Base-by-base conservation (phyloP, 768 basidiomycete species). In the Lepiota venenata region DNA sequence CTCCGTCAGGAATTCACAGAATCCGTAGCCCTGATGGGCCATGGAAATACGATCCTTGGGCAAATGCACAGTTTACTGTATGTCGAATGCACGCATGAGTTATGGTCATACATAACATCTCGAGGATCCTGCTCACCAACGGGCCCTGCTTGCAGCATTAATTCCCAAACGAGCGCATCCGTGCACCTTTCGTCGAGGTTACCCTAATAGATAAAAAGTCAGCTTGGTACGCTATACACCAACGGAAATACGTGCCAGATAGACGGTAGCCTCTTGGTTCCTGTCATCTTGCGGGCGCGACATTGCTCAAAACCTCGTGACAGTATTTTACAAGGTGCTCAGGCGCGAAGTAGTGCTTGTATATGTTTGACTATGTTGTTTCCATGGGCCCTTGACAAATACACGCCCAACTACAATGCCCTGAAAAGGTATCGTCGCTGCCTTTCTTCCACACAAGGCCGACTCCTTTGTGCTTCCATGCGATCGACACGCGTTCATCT, bases 101-200 rank as follows among this genome's bases (percentile, higher is more conserved):
- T 48, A 15, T 18, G 14, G 21, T 7, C 15, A 16, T 38, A 12
- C 37, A 18, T 16, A 25, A 22, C 45, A 18, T 46, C 16, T 2
- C 47, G 45, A 35, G 14, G 14, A 38, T 38, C 15, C 45, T 38
- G 78, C 93, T 65, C 63, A 95, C 96, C 93, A 47, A 98, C 94
- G 60, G 96, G 96, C 7, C 96, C 96, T n/a, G 96, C 95, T 73
- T 98, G 96, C 37, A 99, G 70, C 96, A 99, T 98, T 44, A 99
- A 74, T 75, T 98, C 96, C 96, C 96, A 98, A 50, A 98, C 78
- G 52, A 98, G 77, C 29, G 95, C 92, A 69, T 98, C 96, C 9
- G 90, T 81, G 64, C 91, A 93, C 53, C 93, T 82, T 70, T 98
- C 97, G 67, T 98, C 96, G 25, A 99, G 82, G 67, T 99, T 98